phyloP scores from a whole-genome alignment of 371 early-diverging fungal genomes.

The Racocetra persica region DNA sequence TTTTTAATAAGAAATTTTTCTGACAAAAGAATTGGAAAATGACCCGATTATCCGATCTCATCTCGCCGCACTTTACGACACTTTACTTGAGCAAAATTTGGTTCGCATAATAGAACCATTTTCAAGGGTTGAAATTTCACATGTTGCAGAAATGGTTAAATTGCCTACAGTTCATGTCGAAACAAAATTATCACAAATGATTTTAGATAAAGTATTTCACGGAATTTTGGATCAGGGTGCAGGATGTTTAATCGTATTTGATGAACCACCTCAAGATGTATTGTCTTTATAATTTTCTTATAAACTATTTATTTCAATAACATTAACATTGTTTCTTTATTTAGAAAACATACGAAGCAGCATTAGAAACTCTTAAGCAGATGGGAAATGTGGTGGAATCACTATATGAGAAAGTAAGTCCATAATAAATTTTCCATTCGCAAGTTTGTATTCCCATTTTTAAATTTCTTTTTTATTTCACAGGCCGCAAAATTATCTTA shows the following conservation, averaged over 20 bases:
- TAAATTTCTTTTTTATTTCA: neutral
- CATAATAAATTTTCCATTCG: neutral
- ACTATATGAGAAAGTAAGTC: constrained; percentile 85
- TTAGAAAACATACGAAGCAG: constrained; percentile 88
- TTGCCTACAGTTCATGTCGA: constrained; percentile 93
- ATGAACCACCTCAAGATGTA: constrained; percentile 83
- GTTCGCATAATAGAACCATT: constrained; percentile 98
- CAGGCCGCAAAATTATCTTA: constrained; percentile 35
- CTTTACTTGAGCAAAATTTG: constrained; percentile 96
- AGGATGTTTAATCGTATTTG: constrained; percentile 93
- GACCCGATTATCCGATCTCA: constrained; percentile 94
- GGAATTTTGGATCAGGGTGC: constrained; percentile 98
- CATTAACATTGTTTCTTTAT: neutral
- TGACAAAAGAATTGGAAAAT: constrained; percentile 74
- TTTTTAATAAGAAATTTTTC: constrained; percentile 1
- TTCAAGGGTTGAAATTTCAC: constrained; percentile 94
- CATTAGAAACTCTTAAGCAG: constrained; percentile 95
- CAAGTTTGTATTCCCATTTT: neutral
- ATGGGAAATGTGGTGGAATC: constrained; percentile 94
- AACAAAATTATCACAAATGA: constrained; percentile 97
- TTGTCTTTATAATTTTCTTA: neutral
- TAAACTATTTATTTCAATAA: neutral
- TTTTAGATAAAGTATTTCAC: constrained; percentile 94
- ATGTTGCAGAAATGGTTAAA: constrained; percentile 93
- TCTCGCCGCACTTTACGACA: constrained; percentile 93